Base-by-base conservation (phyloP, 768 basidiomycete genomes). In the Lentinula aciculospora region DNA sequence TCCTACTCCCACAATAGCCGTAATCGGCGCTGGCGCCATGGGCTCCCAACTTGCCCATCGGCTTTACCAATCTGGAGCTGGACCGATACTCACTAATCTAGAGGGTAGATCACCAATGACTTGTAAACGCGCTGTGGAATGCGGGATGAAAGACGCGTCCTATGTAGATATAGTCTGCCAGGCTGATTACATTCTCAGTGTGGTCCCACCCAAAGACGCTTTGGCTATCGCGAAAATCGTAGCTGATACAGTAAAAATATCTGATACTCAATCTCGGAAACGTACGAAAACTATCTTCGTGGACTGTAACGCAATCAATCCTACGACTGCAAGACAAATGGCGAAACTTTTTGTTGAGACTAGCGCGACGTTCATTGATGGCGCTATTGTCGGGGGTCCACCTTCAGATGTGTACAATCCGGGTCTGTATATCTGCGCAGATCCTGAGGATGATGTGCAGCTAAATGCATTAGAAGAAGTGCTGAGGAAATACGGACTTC, bases 221-320 rank as follows among this genome's bases (percentile, higher is more conserved):
- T 62, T 66, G 36, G 60, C 68, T 25, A 63, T 77, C 57, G 74
- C 75, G 0, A 61, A 71, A 61, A 60, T 64, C 21, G 65, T 70
- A 54, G 58, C 44, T 63, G 29, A 37, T 29, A 29, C 47, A 49
- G 6, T 53, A 21, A 40, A 58, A 58, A 42, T 5, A 4, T 12
- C 32, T 40, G 63, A 63, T 19, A 10, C 39, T 3, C 28, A 25
- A 50, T 15, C 34, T 40, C 21, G 57, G 10, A 3, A 6, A 27
- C 28, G 25, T 13, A 61, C 58, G 13, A 49, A 44, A 17, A 55
- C 68, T 3, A 58, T 72, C 46, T 81, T 76, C 61, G 75, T 65
- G 15, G 78, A 79, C 59, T 78, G 76, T 56, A 81, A 81, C 51
- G 77, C 79, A 9, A 68, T 80, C 56, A 77, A 69, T 59, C 75